Percentiles rank a stretch among this genome's conserved stretches.
Conservation (phyloP, 2,329 filamentous ascomycete species). For the Hymenoscyphus scutula region DNA sequence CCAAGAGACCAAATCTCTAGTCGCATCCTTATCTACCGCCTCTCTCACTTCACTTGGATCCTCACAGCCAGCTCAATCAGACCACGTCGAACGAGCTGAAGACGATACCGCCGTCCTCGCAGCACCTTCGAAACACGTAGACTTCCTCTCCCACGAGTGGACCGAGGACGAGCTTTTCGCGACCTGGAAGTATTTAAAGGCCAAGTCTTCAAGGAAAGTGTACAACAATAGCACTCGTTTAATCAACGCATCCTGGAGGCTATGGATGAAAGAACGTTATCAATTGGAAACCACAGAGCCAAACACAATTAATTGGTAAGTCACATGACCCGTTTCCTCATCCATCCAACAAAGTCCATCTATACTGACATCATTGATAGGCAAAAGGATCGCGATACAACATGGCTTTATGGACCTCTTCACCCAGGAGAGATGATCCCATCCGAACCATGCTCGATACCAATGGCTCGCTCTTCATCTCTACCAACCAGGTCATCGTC, state of each 20-base stretch:
- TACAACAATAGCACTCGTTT: conserved; percentile 77
- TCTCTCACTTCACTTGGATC: not conserved
- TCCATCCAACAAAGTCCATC: not conserved
- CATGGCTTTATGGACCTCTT: conserved; percentile 68
- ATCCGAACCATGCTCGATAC: not conserved
- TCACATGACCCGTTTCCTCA: not conserved
- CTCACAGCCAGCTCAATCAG: not conserved
- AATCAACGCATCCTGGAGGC: conserved; percentile 94
- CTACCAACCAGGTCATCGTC: not conserved
- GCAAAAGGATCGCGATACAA: conserved; percentile 39
- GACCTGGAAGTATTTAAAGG: conserved; percentile 89
- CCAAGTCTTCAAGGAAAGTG: conserved; percentile 63
- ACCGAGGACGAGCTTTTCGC: conserved; percentile 94
- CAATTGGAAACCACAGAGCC: conserved; percentile 80
- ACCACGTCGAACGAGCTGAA: conserved; percentile 3
- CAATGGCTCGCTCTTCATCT: not conserved
- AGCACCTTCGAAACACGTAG: conserved; percentile 58
- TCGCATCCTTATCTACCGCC: not conserved
- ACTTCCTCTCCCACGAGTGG: conserved; percentile 96
- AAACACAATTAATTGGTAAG: conserved; percentile 79
- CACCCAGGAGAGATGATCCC: not conserved
- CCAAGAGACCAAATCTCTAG: conserved; percentile 5
- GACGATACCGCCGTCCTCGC: conserved; percentile 9
- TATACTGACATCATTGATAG: conserved; percentile 3
- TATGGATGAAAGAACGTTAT: conserved; percentile 90